Percentiles rank a stretch among this genome's conserved stretches.
phyloP scores from a whole-genome alignment of 805 yeast species.

The Yamadazyma nakazawae region DNA sequence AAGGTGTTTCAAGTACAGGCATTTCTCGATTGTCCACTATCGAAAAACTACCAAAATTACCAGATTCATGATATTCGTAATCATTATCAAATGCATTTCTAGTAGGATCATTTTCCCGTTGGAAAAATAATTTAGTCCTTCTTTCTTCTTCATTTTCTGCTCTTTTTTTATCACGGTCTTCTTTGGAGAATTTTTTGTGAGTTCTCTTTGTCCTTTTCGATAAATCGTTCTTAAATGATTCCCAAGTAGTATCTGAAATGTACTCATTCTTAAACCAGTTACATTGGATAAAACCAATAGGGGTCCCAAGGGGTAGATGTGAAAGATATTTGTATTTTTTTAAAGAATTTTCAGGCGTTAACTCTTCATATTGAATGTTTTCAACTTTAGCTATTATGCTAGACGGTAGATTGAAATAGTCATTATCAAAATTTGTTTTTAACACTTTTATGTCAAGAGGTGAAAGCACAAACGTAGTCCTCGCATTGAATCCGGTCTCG shows the following conservation, averaged over 20 bases:
- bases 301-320: slow-evolving; percentile 83
- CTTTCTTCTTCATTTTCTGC: slow-evolving; percentile 60
- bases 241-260: slow-evolving; percentile 33
- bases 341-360: slow-evolving; percentile 56
- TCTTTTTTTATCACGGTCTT: slow-evolving; percentile 55
- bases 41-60: slow-evolving; percentile 31
- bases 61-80: slow-evolving; percentile 15
- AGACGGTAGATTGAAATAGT: slow-evolving; percentile 66
- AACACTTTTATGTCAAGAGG: slow-evolving; percentile 78
- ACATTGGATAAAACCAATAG: slow-evolving; percentile 78
- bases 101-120: slow-evolving; percentile 46
- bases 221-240: slow-evolving; percentile 52
- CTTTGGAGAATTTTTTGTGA: slow-evolving; percentile 48
- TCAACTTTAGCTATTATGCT: slow-evolving; percentile 61
- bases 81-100: slow-evolving; percentile 5
- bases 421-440: slow-evolving; percentile 50
- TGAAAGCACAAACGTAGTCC: slow-evolving; percentile 63
- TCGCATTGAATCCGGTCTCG: slow-evolving; percentile 69
- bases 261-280: slow-evolving; percentile 58
- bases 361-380: slow-evolving; percentile 62
- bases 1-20: slow-evolving; percentile 23
- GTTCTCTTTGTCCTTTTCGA: slow-evolving; percentile 52
- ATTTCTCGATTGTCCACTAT: slow-evolving; percentile 38
- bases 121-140: slow-evolving; percentile 56
- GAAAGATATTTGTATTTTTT: slow-evolving; percentile 69